Percentiles rank a stretch among this genome's conserved stretches.
phyloP scores from a whole-genome alignment of 495 filamentous ascomycete species.

The Rhizodiscina lignyota region DNA sequence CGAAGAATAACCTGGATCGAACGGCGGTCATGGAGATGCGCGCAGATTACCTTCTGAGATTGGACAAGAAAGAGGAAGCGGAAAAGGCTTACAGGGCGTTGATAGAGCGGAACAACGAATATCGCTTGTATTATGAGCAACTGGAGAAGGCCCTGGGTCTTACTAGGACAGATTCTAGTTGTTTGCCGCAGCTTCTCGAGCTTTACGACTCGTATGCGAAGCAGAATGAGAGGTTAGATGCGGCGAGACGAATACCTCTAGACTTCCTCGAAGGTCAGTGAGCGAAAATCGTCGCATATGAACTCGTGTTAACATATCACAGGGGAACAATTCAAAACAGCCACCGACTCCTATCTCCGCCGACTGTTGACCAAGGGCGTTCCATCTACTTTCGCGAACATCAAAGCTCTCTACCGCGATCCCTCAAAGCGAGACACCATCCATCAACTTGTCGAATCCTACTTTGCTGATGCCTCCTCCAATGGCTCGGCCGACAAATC shows the following conservation, averaged over 20 bases:
- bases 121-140: slow-evolving; percentile 67
- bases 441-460: slow-evolving; percentile 62
- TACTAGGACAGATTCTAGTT: slow-evolving; percentile 38
- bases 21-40: slow-evolving; percentile 79
- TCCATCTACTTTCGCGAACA: slow-evolving; percentile 86
- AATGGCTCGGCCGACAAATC: slow-evolving; percentile 28
- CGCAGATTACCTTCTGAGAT: slow-evolving; percentile 66
- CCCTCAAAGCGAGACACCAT: slow-evolving; percentile 54
- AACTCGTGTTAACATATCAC: background rate
- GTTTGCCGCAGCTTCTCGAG: slow-evolving; percentile 35
- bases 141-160: slow-evolving; percentile 54
- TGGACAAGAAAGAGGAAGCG: slow-evolving; percentile 68
- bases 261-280: slow-evolving; percentile 63
- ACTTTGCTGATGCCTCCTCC: slow-evolving; percentile 33
- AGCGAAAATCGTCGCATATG: background rate
- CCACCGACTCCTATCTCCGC: slow-evolving; percentile 65
- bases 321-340: slow-evolving; percentile 65
- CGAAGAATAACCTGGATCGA: slow-evolving; percentile 65
- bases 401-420: slow-evolving; percentile 79
- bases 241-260: slow-evolving; percentile 69
- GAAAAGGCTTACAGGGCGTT: slow-evolving; percentile 63
- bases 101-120: slow-evolving; percentile 75
- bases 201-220: slow-evolving; percentile 70
- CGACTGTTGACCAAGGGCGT: slow-evolving; percentile 91
- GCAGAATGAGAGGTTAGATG: slow-evolving; percentile 70